Conservation (phyloP, 495 filamentous ascomycete genomes). For the Hypoxylon lienhwacheense region DNA sequence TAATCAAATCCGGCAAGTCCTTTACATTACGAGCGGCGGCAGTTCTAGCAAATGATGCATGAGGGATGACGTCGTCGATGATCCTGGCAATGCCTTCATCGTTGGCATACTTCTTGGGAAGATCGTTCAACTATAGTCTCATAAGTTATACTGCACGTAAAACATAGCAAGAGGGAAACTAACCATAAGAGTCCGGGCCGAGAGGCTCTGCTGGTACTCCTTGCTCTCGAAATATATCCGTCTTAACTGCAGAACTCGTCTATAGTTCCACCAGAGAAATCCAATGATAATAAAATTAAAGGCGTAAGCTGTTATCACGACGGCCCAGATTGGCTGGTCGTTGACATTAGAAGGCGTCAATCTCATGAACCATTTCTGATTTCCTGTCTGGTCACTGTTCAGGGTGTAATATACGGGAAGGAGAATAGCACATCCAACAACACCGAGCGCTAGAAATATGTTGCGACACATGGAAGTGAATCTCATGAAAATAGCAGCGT, state of each 20-base stretch:
- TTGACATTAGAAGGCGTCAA: constrained; percentile 59
- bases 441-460: constrained; percentile 72
- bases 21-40: constrained; percentile 91
- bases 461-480: constrained; percentile 91
- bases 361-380: constrained; percentile 49
- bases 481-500: constrained; percentile 86
- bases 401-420: constrained; percentile 78
- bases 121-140: constrained; percentile 69
- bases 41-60: constrained; percentile 72
- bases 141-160: constrained; percentile 21
- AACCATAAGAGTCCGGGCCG: constrained; percentile 89
- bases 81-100: constrained; percentile 86
- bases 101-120: constrained; percentile 69
- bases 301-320: constrained; percentile 76
- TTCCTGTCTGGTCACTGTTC: constrained; percentile 61
- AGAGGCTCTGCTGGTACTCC: constrained; percentile 86
- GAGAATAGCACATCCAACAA: constrained; percentile 76
- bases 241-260: constrained; percentile 66
- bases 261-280: constrained; percentile 92
- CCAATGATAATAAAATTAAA: constrained; percentile 74
- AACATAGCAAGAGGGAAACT: constrained; percentile 8
- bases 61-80: constrained; percentile 73
- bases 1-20: constrained; percentile 78
- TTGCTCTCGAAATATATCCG: constrained; percentile 80
- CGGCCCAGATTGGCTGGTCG: constrained; percentile 70